Evolutionary conservation across 2,329 filamentous ascomycete genomes (phyloP).

Genomic region (Neonectria hederae): DNA sequence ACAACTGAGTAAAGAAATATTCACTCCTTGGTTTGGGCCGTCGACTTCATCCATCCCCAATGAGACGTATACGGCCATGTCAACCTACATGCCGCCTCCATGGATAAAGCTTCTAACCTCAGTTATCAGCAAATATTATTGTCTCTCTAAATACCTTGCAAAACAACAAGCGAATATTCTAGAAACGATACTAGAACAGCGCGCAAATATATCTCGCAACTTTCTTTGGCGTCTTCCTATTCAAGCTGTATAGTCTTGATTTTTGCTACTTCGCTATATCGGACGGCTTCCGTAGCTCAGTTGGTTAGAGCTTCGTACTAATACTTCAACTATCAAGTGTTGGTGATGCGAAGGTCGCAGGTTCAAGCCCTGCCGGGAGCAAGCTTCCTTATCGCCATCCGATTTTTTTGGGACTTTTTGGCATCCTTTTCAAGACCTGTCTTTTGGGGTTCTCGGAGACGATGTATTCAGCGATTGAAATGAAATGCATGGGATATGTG

Average conservation of each 20-base stretch:
- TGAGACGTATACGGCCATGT: too few relatives aligned
- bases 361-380: slow-evolving; percentile 44
- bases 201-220: background rate
- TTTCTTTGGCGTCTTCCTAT: too few relatives aligned
- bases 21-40: background rate
- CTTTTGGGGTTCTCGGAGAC: background rate
- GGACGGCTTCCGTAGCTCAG: slow-evolving; percentile 44
- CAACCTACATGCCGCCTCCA: too few relatives aligned
- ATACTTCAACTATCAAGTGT: slow-evolving; percentile 35
- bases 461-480: background rate
- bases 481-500: background rate
- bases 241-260: background rate
- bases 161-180: background rate
- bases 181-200: background rate
- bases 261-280: background rate
- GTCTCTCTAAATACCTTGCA: background rate
- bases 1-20: background rate
- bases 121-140: background rate
- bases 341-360: slow-evolving; percentile 43
- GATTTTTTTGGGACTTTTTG: slow-evolving; percentile 17
- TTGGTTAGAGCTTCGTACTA: slow-evolving; percentile 45
- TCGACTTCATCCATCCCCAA: background rate
- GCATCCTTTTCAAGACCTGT: too few relatives aligned
- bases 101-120: background rate
- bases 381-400: slow-evolving; percentile 31